A percentile compares a stretch with the other conserved stretches of the same genome.
These are phyloP conservation scores for Pestalotiopsis sp. DNA, from an alignment of 2,329 filamentous ascomycete genomes.

Conservation along the genomic window DNA sequence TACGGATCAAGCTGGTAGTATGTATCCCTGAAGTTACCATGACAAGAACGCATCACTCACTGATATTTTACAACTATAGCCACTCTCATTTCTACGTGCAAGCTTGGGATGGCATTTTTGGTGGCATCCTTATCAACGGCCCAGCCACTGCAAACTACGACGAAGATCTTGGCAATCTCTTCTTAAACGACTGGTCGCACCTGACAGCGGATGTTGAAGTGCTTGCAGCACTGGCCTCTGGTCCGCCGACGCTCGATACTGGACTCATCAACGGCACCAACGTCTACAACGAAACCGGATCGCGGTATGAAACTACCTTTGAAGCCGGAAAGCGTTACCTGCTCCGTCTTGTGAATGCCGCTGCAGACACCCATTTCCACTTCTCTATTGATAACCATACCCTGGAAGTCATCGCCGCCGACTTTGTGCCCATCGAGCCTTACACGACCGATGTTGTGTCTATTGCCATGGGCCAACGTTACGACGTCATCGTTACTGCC, in stretches of 20 bases:
- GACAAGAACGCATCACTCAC: conserved; percentile 43
- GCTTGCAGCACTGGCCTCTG: conserved; percentile 24
- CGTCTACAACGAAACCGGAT: conserved; percentile 33
- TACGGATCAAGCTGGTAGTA: conserved; percentile 57
- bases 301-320: conserved; percentile 40
- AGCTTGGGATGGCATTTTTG: conserved; percentile 58
- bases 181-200: conserved; percentile 63
- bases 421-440: conserved; percentile 60
- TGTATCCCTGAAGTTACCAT: neutral
- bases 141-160: conserved; percentile 63
- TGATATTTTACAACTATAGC: neutral
- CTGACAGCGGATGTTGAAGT: conserved; percentile 42
- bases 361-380: conserved; percentile 44
- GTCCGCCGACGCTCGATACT: conserved; percentile 44
- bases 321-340: conserved; percentile 45
- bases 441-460: conserved; percentile 50
- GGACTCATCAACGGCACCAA: conserved; percentile 38
- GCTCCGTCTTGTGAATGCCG: conserved; percentile 48
- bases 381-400: conserved; percentile 60
- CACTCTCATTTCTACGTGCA: conserved; percentile 54
- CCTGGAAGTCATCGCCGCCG: conserved; percentile 58
- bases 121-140: conserved; percentile 64
- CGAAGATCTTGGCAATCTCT: conserved; percentile 61
- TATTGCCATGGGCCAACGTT: conserved; percentile 37
- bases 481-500: conserved; percentile 49